A percentile compares a stretch with the other conserved stretches of the same genome.
These are phyloP conservation scores for Leccinum variicolor DNA, from an alignment of 768 basidiomycete species.

Conservation along the genomic window DNA sequence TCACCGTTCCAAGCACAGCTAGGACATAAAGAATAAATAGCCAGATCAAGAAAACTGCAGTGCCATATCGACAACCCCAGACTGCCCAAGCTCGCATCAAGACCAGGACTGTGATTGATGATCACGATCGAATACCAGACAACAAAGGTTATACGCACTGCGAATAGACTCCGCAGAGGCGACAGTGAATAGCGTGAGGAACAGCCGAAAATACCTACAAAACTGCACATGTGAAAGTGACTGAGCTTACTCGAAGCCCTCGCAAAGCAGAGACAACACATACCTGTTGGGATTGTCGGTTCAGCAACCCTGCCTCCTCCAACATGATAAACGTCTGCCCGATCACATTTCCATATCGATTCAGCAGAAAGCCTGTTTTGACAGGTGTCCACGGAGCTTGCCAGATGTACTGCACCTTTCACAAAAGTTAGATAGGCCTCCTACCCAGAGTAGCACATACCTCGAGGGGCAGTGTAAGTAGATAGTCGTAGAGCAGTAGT, in stretches of 20 bases:
- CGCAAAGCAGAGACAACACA: neutral
- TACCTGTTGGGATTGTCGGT: conserved; percentile 2
- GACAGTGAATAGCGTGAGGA: conserved; percentile 3
- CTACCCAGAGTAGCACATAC: conserved; percentile 1
- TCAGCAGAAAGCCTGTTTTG: conserved; percentile 13
- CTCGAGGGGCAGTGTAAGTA: conserved; percentile 11
- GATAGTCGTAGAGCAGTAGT: conserved; percentile 9
- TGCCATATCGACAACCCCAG: conserved; percentile 13
- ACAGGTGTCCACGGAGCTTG: conserved; percentile 9
- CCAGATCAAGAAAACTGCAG: neutral
- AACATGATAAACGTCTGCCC: conserved; percentile 8
- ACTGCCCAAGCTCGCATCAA: conserved; percentile 19
- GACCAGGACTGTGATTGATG: conserved; percentile 14
- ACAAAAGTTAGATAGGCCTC: neutral
- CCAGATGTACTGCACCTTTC: conserved; percentile 16
- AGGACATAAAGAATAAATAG: conserved; percentile 7
- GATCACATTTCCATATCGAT: conserved; percentile 17
- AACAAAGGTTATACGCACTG: neutral
- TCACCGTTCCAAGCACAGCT: conserved; percentile 1
- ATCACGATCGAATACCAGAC: neutral
- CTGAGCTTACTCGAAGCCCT: neutral
- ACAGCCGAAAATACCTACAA: conserved; percentile 10
- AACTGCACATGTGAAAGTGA: neutral
- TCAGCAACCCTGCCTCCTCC: conserved; percentile 1
- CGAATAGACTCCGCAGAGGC: conserved; percentile 12